Percentiles rank a stretch among this genome's conserved stretches.
Evolutionary conservation across 2,329 filamentous ascomycete species (phyloP).

Genomic region (Fusarium siculi): DNA sequence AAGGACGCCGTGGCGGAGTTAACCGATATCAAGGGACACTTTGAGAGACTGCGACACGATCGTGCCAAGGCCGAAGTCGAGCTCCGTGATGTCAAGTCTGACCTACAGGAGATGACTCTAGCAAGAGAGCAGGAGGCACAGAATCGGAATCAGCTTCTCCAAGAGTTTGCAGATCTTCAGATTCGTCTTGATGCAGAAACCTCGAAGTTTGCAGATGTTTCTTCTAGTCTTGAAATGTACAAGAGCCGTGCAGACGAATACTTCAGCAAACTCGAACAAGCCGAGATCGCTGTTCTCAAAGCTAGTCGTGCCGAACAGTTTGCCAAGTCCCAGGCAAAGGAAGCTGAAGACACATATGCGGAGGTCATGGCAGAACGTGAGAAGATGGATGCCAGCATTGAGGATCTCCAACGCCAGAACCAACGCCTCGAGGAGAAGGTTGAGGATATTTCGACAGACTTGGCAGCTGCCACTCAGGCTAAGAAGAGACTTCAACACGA

Average conservation of each 20-base stretch:
- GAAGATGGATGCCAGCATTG: conserved; percentile 86
- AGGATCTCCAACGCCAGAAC: conserved; percentile 89
- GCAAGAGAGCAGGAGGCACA: conserved; percentile 87
- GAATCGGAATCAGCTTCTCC: conserved; percentile 87
- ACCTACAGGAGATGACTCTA: conserved; percentile 81
- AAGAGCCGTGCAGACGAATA: conserved; percentile 95
- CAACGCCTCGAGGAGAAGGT: conserved; percentile 91
- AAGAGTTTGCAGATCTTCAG: conserved; percentile 93
- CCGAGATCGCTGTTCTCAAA: conserved; percentile 94
- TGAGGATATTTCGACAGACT: conserved; percentile 90
- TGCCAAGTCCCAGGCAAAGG: conserved; percentile 86
- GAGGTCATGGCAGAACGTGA: conserved; percentile 92
- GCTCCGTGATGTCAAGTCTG: conserved; percentile 83
- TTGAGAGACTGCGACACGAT: conserved; percentile 86
- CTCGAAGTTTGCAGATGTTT: conserved; percentile 85
- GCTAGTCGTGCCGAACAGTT: conserved; percentile 93
- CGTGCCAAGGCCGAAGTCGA: conserved; percentile 86
- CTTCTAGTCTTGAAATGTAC: conserved; percentile 86
- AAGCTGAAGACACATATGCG: conserved; percentile 91
- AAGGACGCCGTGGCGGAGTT: conserved; percentile 88
- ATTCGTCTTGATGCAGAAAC: conserved; percentile 91
- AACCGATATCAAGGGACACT: conserved; percentile 84
- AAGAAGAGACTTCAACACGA: conserved; percentile 97
- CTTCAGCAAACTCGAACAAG: conserved; percentile 96
- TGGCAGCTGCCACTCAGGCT: conserved; percentile 84